Evolutionary conservation across 495 filamentous ascomycete genomes (phyloP).

Genomic region (Penicillium flavigenum): DNA sequence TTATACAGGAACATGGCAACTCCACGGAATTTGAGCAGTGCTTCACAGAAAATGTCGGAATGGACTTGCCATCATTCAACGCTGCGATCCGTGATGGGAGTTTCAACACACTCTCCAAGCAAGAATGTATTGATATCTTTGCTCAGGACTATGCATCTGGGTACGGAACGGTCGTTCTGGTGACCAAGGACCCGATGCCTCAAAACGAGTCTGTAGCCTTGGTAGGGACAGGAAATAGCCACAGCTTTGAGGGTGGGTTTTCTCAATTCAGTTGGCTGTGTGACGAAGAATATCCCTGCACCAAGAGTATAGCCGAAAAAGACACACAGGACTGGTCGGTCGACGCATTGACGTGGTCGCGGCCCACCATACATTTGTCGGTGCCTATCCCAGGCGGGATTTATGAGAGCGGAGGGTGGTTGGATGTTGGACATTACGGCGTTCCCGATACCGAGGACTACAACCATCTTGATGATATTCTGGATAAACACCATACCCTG

Average conservation of each 20-base stretch:
- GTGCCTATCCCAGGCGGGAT: background rate
- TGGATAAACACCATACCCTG: background rate
- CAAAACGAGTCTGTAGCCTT: background rate
- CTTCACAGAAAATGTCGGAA: background rate
- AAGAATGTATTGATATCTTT: background rate
- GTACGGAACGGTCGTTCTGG: background rate
- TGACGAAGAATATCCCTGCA: background rate
- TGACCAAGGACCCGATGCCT: background rate
- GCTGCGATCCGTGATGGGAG: background rate
- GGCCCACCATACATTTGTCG: background rate
- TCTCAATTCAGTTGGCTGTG: background rate
- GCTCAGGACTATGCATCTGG: background rate
- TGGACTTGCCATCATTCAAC: background rate
- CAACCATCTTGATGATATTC: background rate
- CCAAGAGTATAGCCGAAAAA: background rate
- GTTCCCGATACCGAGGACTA: background rate
- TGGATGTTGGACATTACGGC: background rate
- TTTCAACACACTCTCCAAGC: background rate
- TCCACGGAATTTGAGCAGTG: background rate
- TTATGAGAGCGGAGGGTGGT: constrained; percentile 1
- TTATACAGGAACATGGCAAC: background rate
- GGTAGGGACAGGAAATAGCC: background rate
- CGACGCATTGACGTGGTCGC: background rate
- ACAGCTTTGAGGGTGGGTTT: background rate
- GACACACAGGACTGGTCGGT: background rate